These are phyloP conservation scores for Pythium oligandrum DNA, from an alignment of 352 stramenopile genomes.

Conservation along the genomic window DNA sequence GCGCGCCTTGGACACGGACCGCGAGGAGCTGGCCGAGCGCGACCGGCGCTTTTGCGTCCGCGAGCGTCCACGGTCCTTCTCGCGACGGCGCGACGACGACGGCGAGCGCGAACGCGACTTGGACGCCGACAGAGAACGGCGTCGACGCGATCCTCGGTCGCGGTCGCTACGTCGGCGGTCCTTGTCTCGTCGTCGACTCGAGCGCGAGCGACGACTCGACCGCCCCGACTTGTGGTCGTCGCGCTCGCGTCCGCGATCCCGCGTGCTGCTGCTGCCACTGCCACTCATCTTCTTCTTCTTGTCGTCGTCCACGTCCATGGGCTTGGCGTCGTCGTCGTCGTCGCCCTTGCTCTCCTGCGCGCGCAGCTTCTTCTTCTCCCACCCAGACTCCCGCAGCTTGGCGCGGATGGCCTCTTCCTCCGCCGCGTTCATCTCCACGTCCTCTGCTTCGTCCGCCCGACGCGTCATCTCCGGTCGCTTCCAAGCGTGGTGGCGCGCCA, in stretches of 20 bases:
- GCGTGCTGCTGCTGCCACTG: constrained; percentile 4
- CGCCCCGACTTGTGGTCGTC: constrained; percentile 10
- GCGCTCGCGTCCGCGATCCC: constrained; percentile 1
- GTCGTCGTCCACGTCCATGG: constrained; percentile 10
- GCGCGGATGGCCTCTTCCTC: constrained; percentile 69
- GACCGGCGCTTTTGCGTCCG: constrained; percentile 14
- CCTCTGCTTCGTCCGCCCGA: too few species aligned
- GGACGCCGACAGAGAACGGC: constrained; percentile 27
- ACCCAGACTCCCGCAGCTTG: constrained; percentile 64
- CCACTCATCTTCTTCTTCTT: constrained; percentile 3
- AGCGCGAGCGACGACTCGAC: constrained; percentile 21
- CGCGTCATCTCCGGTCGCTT: too few species aligned
- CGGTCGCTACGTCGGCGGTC: constrained; percentile 19
- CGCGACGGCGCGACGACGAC: constrained; percentile 21
- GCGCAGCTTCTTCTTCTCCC: constrained; percentile 46
- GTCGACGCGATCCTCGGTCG: constrained; percentile 21
- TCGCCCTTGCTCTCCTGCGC: constrained; percentile 14
- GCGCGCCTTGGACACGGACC: neutral
- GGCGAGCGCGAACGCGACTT: constrained; percentile 23
- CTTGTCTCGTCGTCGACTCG: constrained; percentile 13
- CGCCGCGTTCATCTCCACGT: constrained; percentile 20
- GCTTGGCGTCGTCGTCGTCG: neutral
- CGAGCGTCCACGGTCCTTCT: constrained; percentile 10
- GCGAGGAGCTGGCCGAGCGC: constrained; percentile 4
- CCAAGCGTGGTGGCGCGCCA: constrained; percentile 3